A percentile compares a stretch with the other conserved stretches of the same genome.
Evolutionary conservation across 495 filamentous ascomycete species (phyloP).

Genomic region (Talaromyces nanjingensis): DNA sequence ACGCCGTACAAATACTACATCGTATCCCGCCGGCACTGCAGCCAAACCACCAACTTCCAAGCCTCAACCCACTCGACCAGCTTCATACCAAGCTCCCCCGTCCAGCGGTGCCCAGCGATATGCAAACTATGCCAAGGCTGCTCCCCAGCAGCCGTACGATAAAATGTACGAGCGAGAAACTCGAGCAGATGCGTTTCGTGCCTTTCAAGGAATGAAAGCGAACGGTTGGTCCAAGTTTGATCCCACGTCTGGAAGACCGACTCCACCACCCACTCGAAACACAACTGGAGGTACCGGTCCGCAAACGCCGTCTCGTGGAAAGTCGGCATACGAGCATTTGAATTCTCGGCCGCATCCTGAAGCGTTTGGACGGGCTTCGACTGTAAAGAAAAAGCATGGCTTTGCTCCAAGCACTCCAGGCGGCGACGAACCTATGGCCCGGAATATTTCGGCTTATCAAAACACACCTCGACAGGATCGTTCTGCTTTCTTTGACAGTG

Average conservation of each 20-base stretch:
- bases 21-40: slow-evolving; percentile 12
- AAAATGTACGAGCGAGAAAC: slow-evolving; percentile 47
- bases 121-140: slow-evolving; percentile 41
- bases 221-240: slow-evolving; percentile 35
- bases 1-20: slow-evolving; percentile 22
- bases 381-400: slow-evolving; percentile 42
- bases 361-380: slow-evolving; percentile 31
- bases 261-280: slow-evolving; percentile 21
- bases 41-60: slow-evolving; percentile 25
- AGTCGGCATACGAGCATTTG: slow-evolving; percentile 41
- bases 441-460: slow-evolving; percentile 44
- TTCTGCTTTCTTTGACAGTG: slow-evolving; percentile 24
- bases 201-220: slow-evolving; percentile 65
- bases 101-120: slow-evolving; percentile 53
- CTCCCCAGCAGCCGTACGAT: slow-evolving; percentile 28
- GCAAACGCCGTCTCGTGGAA: slow-evolving; percentile 21
- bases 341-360: slow-evolving; percentile 19
- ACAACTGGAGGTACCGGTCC: slow-evolving; percentile 24
- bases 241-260: slow-evolving; percentile 25
- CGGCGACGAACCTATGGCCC: slow-evolving; percentile 51
- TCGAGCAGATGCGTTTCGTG: slow-evolving; percentile 52
- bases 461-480: slow-evolving; percentile 34
- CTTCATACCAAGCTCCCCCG: slow-evolving; percentile 30
- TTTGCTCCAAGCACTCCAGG: slow-evolving; percentile 48
- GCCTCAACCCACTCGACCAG: slow-evolving; percentile 17